Conservation (phyloP, 1,284 basidiomycete genomes). For the Pholiota adiposa region DNA sequence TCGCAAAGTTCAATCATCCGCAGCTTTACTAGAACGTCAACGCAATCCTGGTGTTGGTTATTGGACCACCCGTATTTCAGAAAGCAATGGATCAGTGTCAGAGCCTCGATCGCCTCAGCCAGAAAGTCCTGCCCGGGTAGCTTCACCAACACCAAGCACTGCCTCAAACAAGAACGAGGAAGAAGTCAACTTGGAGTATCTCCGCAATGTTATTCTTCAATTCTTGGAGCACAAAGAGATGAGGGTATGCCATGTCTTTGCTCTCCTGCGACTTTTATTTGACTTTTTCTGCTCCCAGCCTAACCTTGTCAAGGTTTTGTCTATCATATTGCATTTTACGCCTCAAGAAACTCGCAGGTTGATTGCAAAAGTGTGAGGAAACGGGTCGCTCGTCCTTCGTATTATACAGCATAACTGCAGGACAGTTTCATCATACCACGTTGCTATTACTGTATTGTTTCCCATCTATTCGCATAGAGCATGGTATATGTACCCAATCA, state of each 20-base stretch:
- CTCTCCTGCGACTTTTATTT: background rate
- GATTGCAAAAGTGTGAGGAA: slow-evolving; percentile 67
- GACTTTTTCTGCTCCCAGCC: slow-evolving; percentile 51
- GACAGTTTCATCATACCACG: background rate
- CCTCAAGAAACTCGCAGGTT: slow-evolving; percentile 90
- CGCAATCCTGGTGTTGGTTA: slow-evolving; percentile 93
- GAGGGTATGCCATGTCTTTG: slow-evolving; percentile 32
- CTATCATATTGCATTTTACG: slow-evolving; percentile 91
- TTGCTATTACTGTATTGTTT: background rate
- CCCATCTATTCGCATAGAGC: background rate
- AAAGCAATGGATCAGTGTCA: slow-evolving; percentile 30
- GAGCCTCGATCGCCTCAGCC: slow-evolving; percentile 45
- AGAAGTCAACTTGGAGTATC: slow-evolving; percentile 93
- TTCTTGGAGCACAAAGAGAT: slow-evolving; percentile 62
- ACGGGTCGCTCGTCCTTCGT: background rate
- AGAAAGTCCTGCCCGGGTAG: slow-evolving; percentile 43
- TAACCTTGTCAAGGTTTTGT: slow-evolving; percentile 87
- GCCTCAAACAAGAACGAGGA: slow-evolving; percentile 62
- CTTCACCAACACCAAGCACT: slow-evolving; percentile 47
- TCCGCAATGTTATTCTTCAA: slow-evolving; percentile 92
- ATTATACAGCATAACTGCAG: background rate
- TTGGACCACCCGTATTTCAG: slow-evolving; percentile 65
- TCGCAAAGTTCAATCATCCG: slow-evolving; percentile 90
- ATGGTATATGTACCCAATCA: background rate
- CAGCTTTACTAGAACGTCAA: slow-evolving; percentile 85